Percentiles rank a stretch among this genome's conserved stretches.
These are phyloP conservation scores for Helichrysum umbraculigerum DNA, from an alignment of 129 eudicot genomes.

Conservation along the genomic window DNA sequence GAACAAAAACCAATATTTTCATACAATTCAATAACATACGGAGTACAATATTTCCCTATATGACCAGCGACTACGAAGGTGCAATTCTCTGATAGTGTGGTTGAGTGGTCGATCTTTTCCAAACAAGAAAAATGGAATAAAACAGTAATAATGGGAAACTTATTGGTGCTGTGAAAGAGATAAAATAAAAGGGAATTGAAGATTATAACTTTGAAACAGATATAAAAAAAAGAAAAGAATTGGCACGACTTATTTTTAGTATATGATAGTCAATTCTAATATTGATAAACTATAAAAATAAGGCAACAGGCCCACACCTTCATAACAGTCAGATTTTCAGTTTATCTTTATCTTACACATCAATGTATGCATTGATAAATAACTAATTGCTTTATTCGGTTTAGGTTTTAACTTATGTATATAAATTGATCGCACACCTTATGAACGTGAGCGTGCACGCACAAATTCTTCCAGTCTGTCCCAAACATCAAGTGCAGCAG, in stretches of 20 bases:
- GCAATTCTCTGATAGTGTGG: not conserved
- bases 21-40: not conserved
- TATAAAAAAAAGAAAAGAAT: not conserved
- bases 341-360: not conserved
- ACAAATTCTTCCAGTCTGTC: conserved; percentile 88
- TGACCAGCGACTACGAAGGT: not conserved
- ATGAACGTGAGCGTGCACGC: conserved; percentile 87
- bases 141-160: too few species aligned
- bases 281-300: too few species aligned
- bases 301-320: not conserved
- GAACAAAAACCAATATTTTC: not conserved
- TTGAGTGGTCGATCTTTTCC: too few species aligned
- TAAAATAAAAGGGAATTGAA: not conserved
- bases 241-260: not conserved
- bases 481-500: conserved; percentile 99
- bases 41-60: not conserved
- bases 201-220: not conserved
- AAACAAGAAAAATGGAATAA: too few species aligned
- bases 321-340: not conserved
- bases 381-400: not conserved
- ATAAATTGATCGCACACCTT: conserved; percentile 32
- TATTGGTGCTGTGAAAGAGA: not conserved
- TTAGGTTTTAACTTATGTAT: not conserved
- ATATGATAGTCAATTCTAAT: not conserved
- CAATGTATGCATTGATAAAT: not conserved